These are phyloP conservation scores for Physcomitrium patens DNA, from an alignment of 225 moss, liverwort and hornwort species.

Conservation along the genomic window DNA sequence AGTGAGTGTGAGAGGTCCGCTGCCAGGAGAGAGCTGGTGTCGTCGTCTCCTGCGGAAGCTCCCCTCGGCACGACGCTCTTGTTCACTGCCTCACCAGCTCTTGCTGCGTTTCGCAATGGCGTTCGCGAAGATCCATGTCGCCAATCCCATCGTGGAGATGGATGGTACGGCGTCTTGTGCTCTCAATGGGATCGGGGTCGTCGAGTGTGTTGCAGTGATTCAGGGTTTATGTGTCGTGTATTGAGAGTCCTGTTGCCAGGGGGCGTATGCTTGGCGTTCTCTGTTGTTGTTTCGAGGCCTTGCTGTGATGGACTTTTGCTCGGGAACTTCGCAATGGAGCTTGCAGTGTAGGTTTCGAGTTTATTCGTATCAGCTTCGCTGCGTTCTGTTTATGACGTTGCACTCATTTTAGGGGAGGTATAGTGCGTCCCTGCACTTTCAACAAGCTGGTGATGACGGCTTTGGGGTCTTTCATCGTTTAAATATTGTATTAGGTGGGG, in stretches of 20 bases:
- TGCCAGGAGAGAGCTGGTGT: background rate
- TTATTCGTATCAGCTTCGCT: too few relatives aligned
- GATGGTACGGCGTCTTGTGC: constrained; percentile 48
- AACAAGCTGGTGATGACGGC: too few relatives aligned
- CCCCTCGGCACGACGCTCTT: background rate
- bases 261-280: background rate
- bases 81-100: background rate
- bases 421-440: too few relatives aligned
- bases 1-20: background rate
- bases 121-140: constrained; percentile 88
- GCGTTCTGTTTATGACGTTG: too few relatives aligned
- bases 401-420: too few relatives aligned
- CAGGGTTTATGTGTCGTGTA: too few relatives aligned
- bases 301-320: background rate
- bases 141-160: constrained; percentile 90
- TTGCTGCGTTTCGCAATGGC: constrained; percentile 54
- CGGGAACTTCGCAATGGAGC: background rate
- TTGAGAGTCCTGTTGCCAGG: background rate
- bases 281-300: background rate
- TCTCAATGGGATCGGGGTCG: background rate
- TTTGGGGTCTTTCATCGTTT: too few relatives aligned
- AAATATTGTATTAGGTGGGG: too few relatives aligned
- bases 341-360: background rate
- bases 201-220: background rate
- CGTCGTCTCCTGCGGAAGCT: background rate